phyloP scores from a whole-genome alignment of 441 rosid genomes.

The Pelargonium australe region DNA sequence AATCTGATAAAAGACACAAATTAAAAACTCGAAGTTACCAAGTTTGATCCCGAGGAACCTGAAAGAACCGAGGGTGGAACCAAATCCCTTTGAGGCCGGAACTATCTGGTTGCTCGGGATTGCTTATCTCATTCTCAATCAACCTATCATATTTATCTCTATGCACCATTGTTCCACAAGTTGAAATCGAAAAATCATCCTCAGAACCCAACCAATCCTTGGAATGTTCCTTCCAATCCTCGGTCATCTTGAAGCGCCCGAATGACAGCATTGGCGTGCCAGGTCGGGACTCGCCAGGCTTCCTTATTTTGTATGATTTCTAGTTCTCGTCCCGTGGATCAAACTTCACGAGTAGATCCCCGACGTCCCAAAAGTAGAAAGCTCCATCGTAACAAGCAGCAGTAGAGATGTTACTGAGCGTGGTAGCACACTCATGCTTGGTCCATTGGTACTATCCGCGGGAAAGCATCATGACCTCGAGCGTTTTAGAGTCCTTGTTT shows the following conservation, averaged over 20 bases:
- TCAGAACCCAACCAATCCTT: background rate
- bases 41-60: background rate
- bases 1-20: too few species aligned
- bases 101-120: background rate
- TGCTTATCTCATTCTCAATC: background rate
- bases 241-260: background rate
- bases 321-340: too few species aligned
- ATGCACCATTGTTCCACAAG: background rate
- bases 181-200: background rate
- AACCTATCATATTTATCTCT: background rate
- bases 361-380: too few species aligned
- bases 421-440: background rate
- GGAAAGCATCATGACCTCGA: background rate
- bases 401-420: background rate
- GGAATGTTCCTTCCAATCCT: background rate
- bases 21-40: too few species aligned
- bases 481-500: background rate
- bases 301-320: background rate
- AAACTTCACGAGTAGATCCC: too few species aligned
- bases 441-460: background rate
- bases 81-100: background rate
- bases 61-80: background rate
- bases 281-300: background rate
- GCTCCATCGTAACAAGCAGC: background rate
- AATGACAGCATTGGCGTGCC: background rate